Conservation (phyloP, 108 stramenopile species). For the Aurantiochytrium sp. region DNA sequence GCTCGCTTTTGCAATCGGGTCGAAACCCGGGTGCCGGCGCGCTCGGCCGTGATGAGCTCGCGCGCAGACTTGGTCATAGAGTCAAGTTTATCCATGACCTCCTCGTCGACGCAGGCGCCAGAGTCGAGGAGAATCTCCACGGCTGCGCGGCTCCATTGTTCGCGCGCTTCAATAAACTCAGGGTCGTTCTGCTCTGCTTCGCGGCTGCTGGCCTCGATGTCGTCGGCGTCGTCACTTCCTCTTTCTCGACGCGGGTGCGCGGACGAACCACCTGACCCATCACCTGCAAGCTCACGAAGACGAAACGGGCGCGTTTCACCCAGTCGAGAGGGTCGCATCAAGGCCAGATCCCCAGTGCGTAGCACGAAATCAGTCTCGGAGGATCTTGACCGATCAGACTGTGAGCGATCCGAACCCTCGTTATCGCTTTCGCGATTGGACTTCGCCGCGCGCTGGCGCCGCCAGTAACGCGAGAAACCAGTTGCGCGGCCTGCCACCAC, state of each 20-base stretch:
- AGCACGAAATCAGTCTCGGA: too few relatives aligned
- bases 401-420: neutral
- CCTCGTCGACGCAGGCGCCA: neutral
- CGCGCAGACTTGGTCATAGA: neutral
- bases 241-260: too few relatives aligned
- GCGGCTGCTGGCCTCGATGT: neutral
- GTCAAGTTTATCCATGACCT: neutral
- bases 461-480: neutral
- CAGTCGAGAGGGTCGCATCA: neutral
- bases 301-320: neutral
- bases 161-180: neutral
- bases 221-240: neutral
- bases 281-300: neutral
- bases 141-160: neutral
- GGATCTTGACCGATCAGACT: too few relatives aligned
- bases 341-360: too few relatives aligned
- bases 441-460: neutral
- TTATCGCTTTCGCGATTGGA: neutral
- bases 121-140: neutral
- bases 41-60: constrained; percentile 1
- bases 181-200: neutral
- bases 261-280: too few relatives aligned
- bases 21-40: neutral
- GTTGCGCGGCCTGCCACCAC: neutral
- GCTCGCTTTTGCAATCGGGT: neutral